Base-by-base conservation (phyloP, 2,329 filamentous ascomycete genomes). In the Alternaria alternata region DNA sequence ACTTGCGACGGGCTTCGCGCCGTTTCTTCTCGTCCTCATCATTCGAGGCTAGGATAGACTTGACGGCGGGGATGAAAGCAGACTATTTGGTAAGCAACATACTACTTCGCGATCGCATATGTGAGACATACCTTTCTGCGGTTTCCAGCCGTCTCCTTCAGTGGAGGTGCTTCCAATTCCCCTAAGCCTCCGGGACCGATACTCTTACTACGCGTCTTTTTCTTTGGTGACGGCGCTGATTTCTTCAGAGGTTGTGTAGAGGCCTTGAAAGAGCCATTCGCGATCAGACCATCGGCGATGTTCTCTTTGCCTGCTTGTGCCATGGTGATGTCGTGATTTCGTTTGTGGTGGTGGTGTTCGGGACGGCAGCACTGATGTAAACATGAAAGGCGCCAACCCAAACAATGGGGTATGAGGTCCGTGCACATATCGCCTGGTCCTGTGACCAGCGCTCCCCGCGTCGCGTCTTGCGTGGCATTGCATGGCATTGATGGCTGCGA, bases 171-270 rank as follows among this genome's bases (percentile, higher is more conserved):
- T 46, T 96, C 93, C 46, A 97, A 81, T 82, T 96, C 93, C 51
- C 96, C 93, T 43, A 98, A 81, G 26, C 94, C 93, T 51, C 94
- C 95, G 16, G 95, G 94, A 3, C 95, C 95, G 68, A 99, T 89
- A 80, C 94, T 98, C 83, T 97, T 98, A 81, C 94, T 97, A 67
- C 95, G 89, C 59, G 90, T 74, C 64, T 78, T 77, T 56, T 78
- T 79, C 38, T 57, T 63, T 11, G 60, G 60, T 24, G 60, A 63
- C 22, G 54, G 34, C 18, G 47, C 57, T n/a, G 52, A 30, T 54
- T 61, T 55, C 42, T 69, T 73, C 5, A 74, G 69, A 9, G 76
- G 75, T 18, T 68, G 48, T 16, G 71, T 57, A 0, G 71, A 62
- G 16, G 73, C 66, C 26, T 65, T 67, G 63, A 75, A 70, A 6